phyloP scores from a whole-genome alignment of 2,329 filamentous ascomycete genomes.

The Nothophoma quercina region DNA sequence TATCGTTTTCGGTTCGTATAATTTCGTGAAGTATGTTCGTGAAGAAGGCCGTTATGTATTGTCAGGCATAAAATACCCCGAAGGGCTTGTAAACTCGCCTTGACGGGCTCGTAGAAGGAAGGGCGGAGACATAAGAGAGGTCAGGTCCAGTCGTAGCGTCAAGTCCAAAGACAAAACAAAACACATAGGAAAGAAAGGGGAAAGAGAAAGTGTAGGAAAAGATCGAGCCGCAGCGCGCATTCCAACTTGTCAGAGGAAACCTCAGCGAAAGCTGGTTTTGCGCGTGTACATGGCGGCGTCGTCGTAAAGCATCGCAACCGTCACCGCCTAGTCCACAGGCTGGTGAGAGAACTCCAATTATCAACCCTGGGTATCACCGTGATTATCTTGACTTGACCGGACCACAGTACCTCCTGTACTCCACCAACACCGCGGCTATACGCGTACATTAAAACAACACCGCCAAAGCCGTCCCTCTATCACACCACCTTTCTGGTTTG shows the following conservation, averaged over 20 bases:
- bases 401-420: slow-evolving; percentile 17
- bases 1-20: slow-evolving; percentile 4
- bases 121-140: slow-evolving; percentile 20
- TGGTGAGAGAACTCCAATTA: slow-evolving; percentile 21
- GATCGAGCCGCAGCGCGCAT: slow-evolving; percentile 12
- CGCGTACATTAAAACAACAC: slow-evolving; percentile 13
- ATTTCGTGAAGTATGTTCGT: slow-evolving; percentile 26
- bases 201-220: slow-evolving; percentile 6
- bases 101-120: slow-evolving; percentile 2
- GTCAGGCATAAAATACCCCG: slow-evolving; percentile 12
- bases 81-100: not conserved
- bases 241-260: slow-evolving; percentile 12
- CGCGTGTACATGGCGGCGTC: slow-evolving; percentile 18
- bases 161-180: slow-evolving; percentile 13
- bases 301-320: slow-evolving; percentile 17
- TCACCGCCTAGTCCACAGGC: slow-evolving; percentile 16
- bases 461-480: not conserved
- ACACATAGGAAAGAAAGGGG: slow-evolving; percentile 15
- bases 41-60: slow-evolving; percentile 20
- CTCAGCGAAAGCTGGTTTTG: slow-evolving; percentile 41
- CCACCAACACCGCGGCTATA: slow-evolving; percentile 18
- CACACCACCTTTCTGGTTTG: not conserved
- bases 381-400: slow-evolving; percentile 21
- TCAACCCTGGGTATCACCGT: slow-evolving; percentile 21
- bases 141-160: slow-evolving; percentile 19